Base-by-base conservation (phyloP, 768 basidiomycete genomes). In the Xanthoconium stramineum region DNA sequence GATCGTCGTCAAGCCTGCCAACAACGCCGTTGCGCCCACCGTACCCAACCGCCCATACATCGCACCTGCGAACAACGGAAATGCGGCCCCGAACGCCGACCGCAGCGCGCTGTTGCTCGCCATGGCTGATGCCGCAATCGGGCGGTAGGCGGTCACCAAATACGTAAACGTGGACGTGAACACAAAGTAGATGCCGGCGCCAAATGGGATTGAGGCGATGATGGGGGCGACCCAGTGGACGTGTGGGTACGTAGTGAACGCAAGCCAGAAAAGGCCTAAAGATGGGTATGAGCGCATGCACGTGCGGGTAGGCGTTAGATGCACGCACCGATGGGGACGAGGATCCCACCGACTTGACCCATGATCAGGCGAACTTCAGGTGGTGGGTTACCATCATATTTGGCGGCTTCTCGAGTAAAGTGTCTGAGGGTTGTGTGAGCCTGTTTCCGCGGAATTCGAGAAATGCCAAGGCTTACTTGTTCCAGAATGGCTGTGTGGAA, bases 141-240 rank as follows among this genome's bases (percentile, higher is more conserved):
- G 78, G 13, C 79, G 75, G 61, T 80, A 80, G 12, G 79, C 76
- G 19, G 76, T 74, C 19, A 82, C 81, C 47, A 82, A 73, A 63
- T 78, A 83, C 67, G 78, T 86, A 71, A 88, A 89, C 5, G 82
- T 83, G 9, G 81, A 80, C 1, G 84, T 84, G 72, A 87, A 92
- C 40, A 84, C 82, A 59, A 82, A 89, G 63, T 77, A 72, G 43
- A 80, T 71, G 5, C 85, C 88, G 1, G 80, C 73, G 24, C 83
- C 82, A 57, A 84, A 80, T 6, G 75, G 79, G 6, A 73, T 56
- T 1, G 78, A 75, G 4, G 69, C 74, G 53, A 81, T 64, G 58
- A 81, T 75, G 15, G 78, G 78, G 8, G 71, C 74, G 52, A 77
- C 76, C 79, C 78, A 80, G 54, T 76, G 79, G 0, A 83, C 76